A percentile compares a stretch with the other conserved stretches of the same genome.
phyloP scores from a whole-genome alignment of 2,329 filamentous ascomycete genomes.

The Fusarium sp. region DNA sequence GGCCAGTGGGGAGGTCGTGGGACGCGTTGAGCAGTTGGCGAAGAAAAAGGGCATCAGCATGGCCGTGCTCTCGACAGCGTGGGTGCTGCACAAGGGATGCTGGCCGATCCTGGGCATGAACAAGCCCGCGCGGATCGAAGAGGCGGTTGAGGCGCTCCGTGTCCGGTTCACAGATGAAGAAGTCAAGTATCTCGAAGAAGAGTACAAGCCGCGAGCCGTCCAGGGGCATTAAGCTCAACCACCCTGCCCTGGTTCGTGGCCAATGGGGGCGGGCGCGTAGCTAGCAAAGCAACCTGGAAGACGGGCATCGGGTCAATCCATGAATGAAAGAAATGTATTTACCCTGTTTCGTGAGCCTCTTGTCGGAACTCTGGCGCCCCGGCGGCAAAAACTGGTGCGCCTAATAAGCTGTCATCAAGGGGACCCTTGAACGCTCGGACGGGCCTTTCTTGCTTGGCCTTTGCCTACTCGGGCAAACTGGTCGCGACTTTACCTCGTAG shows the following conservation, averaged over 20 bases:
- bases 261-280: conserved; percentile 1
- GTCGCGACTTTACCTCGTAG: conserved; percentile 30
- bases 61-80: conserved; percentile 73
- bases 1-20: conserved; percentile 42
- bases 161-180: conserved; percentile 68
- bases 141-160: conserved; percentile 63
- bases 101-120: conserved; percentile 72
- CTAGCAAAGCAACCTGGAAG: conserved; percentile 4
- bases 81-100: conserved; percentile 65
- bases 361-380: conserved; percentile 15
- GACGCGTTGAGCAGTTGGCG: conserved; percentile 63
- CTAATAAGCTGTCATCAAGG: conserved; percentile 30
- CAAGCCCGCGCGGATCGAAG: conserved; percentile 68
- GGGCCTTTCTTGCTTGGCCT: conserved; percentile 23
- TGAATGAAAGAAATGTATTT: conserved; percentile 5
- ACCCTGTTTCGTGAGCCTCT: background rate
- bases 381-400: conserved; percentile 35
- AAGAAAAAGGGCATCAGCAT: conserved; percentile 69
- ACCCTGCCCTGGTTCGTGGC: background rate
- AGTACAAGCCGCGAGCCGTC: conserved; percentile 66
- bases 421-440: conserved; percentile 32
- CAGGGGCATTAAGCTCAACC: conserved; percentile 34
- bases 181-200: conserved; percentile 70
- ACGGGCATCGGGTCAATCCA: conserved; percentile 1
- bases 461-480: conserved; percentile 38